Conservation (phyloP, 495 filamentous ascomycete species). For the Tuber calosporum region DNA sequence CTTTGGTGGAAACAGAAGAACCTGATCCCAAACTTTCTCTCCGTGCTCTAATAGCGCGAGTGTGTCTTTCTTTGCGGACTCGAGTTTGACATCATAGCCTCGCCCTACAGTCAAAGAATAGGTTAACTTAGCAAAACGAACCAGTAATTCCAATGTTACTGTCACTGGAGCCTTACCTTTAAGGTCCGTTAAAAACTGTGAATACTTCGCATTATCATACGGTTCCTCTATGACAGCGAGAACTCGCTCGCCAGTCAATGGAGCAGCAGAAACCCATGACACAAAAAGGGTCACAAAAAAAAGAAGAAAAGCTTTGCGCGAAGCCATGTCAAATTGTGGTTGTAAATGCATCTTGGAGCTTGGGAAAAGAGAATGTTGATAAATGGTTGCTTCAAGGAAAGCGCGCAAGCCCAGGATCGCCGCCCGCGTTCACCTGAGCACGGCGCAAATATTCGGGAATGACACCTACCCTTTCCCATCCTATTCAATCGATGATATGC, state of each 20-base stretch:
- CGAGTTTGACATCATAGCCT: constrained; percentile 70
- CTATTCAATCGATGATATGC: not conserved
- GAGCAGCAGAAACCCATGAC: constrained; percentile 27
- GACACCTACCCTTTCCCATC: not conserved
- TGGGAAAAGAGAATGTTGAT: not conserved
- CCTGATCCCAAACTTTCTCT: constrained; percentile 81
- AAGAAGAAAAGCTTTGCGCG: constrained; percentile 31
- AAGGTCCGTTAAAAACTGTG: constrained; percentile 72
- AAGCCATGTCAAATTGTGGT: constrained; percentile 29
- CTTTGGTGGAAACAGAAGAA: constrained; percentile 77
- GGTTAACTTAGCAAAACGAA: constrained; percentile 23
- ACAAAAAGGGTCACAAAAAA: constrained; percentile 33
- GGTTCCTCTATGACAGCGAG: constrained; percentile 80
- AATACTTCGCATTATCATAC: constrained; percentile 69
- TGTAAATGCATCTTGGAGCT: constrained; percentile 24
- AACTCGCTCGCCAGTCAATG: constrained; percentile 62
- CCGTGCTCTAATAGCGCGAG: constrained; percentile 80
- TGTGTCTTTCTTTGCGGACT: constrained; percentile 77
- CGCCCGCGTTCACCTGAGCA: not conserved
- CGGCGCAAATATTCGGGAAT: constrained; percentile 1
- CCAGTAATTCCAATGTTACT: not conserved
- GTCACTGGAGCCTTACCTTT: constrained; percentile 54
- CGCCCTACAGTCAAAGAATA: constrained; percentile 52
- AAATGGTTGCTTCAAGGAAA: not conserved
- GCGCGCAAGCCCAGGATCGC: not conserved